Base-by-base conservation (phyloP, 106 monocot genomes). In the Posidonia australis region DNA sequence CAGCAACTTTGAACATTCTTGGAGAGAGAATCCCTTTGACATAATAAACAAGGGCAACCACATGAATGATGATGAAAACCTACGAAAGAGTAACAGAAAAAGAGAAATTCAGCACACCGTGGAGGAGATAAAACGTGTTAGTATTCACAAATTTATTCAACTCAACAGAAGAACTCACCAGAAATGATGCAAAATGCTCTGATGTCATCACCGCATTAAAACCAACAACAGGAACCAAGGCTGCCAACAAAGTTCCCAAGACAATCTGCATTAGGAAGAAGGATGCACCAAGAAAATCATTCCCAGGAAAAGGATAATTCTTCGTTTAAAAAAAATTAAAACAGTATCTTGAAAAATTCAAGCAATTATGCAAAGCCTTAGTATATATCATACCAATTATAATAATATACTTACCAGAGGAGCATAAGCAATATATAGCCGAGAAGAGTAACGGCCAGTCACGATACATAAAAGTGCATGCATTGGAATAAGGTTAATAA, bases 161-260 rank as follows among this genome's bases (percentile, higher is more conserved):
- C 7, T 21, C 3, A 20, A 27, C 5, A 24, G 49, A 51, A 69
- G 57, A 66, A 78, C 82, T 66, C 44, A 96, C 96, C 86, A 96
- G 63, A 72, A 96, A 96, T 51, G 96, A 96, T 19, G 86, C 96
- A 77, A 96, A 96, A 78, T 96, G 96, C 76, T 96, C 96, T 30
- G 96, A 96, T 29, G 90, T 96, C 96, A 96, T 87, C 77, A 96
- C 84, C 24, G 96, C 96, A 84, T 96, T 96, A 67, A 96, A 96
- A 58, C 96, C 96, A 78, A 96, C 96, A 43, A 96, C 96, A 54
- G 96, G 96, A 45, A 96, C 96, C 76, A 96, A 77, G 17, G 96
- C 71, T 43, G 96, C 96, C 21, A 96, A 76, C 76, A 96, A 76
- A 18, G 96, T 96, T 47, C 96, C 96, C 63, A 96, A 63, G 20